Evolutionary conservation across 352 stramenopile genomes (phyloP).

Genomic region (Phytophthora brassicae): DNA sequence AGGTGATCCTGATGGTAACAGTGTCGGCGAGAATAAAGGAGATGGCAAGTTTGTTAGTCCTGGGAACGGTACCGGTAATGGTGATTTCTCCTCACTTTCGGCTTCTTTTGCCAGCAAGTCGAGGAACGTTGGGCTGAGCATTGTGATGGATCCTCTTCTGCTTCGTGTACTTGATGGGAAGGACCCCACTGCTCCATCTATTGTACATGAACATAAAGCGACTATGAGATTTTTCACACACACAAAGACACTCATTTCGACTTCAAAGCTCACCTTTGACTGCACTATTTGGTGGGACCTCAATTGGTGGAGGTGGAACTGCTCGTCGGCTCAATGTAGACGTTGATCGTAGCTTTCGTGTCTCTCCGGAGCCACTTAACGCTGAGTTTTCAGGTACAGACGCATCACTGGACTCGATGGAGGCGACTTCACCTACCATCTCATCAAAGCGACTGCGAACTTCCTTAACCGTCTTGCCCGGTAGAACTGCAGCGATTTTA

Average conservation of each 20-base stretch:
- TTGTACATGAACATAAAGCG: slow-evolving; percentile 4
- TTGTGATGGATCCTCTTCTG: slow-evolving; percentile 36
- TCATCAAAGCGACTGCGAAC: slow-evolving; percentile 72
- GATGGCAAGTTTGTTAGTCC: slow-evolving; percentile 41
- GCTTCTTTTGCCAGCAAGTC: slow-evolving; percentile 59
- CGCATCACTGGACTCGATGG: slow-evolving; percentile 47
- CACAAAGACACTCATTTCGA: slow-evolving; percentile 7
- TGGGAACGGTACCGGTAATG: slow-evolving; percentile 38
- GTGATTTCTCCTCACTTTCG: slow-evolving; percentile 60
- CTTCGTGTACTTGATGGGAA: slow-evolving; percentile 31
- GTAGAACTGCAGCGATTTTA: slow-evolving; percentile 69
- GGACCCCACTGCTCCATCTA: slow-evolving; percentile 20
- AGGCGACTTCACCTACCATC: slow-evolving; percentile 70
- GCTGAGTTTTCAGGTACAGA: slow-evolving; percentile 5
- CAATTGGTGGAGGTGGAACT: slow-evolving; percentile 63
- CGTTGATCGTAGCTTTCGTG: slow-evolving; percentile 13
- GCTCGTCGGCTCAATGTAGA: slow-evolving; percentile 54
- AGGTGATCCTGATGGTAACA: slow-evolving; percentile 28
- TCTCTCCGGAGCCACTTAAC: not conserved
- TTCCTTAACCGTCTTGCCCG: slow-evolving; percentile 76
- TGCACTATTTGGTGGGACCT: slow-evolving; percentile 41
- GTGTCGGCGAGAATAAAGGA: slow-evolving; percentile 39
- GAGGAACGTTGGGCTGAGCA: slow-evolving; percentile 80
- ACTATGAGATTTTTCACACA: slow-evolving; percentile 22
- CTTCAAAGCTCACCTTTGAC: slow-evolving; percentile 36